Conservation (phyloP, 768 basidiomycete species). For the Kwoniella botswanensis region DNA sequence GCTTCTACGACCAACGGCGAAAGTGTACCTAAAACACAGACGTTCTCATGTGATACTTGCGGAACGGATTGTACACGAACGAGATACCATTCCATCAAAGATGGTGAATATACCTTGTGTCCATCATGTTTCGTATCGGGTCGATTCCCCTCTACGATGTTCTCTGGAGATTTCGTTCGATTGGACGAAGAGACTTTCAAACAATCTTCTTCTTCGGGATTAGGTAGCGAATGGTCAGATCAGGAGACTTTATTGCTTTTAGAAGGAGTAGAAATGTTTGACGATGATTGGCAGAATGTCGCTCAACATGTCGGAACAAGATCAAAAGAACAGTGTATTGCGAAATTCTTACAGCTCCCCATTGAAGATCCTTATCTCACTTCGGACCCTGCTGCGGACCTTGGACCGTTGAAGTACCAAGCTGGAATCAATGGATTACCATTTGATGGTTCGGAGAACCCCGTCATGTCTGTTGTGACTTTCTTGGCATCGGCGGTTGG, state of each 20-base stretch:
- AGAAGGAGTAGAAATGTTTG: constrained; percentile 98
- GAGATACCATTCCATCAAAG: constrained; percentile 91
- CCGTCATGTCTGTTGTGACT: constrained; percentile 97
- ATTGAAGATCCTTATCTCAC: constrained; percentile 94
- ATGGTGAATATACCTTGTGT: constrained; percentile 88
- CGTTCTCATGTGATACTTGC: constrained; percentile 88
- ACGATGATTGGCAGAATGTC: constrained; percentile 93
- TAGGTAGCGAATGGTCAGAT: constrained; percentile 76
- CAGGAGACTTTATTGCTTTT: constrained; percentile 85
- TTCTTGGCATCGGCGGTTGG: constrained; percentile 86
- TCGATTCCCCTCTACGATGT: constrained; percentile 94
- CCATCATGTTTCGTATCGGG: constrained; percentile 92
- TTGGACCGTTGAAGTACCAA: constrained; percentile 53
- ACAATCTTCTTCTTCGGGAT: constrained; percentile 58
- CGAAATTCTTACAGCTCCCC: constrained; percentile 91
- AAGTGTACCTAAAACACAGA: constrained; percentile 60
- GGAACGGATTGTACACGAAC: constrained; percentile 87
- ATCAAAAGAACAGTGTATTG: constrained; percentile 90
- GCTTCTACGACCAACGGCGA: constrained; percentile 59
- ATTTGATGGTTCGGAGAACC: constrained; percentile 94
- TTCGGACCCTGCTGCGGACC: constrained; percentile 56
- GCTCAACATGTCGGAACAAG: constrained; percentile 92
- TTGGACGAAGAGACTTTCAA: constrained; percentile 57
- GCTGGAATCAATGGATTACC: constrained; percentile 67
- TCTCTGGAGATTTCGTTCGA: constrained; percentile 90